Evolutionary conservation across 108 stramenopile genomes (phyloP).

Genomic region (Schizochytrium sp.): DNA sequence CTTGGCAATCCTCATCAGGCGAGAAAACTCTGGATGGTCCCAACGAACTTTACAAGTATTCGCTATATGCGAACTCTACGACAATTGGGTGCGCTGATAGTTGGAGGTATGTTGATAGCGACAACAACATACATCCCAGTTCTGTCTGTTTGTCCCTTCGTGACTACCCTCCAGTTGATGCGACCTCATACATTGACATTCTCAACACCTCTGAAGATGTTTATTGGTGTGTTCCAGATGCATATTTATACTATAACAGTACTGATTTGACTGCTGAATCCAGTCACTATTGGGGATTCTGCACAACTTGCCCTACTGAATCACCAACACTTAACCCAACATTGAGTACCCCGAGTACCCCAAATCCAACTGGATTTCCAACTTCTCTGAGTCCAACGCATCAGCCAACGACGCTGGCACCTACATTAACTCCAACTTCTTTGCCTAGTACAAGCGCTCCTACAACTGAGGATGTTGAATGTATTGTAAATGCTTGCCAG

Average conservation of each 20-base stretch:
- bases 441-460: neutral
- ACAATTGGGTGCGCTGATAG: neutral
- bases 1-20: too few relatives aligned
- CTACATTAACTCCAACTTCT: neutral
- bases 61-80: too few relatives aligned
- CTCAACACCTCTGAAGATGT: neutral
- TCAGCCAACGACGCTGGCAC: constrained; percentile 26
- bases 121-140: neutral
- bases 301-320: constrained; percentile 42
- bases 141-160: neutral
- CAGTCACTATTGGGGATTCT: neutral
- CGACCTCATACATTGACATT: neutral
- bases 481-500: neutral
- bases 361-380: too few relatives aligned
- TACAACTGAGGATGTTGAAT: neutral
- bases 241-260: neutral
- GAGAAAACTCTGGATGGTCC: too few relatives aligned
- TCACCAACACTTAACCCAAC: constrained; percentile 26
- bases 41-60: too few relatives aligned
- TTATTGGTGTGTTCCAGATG: constrained; percentile 3
- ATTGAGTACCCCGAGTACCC: neutral
- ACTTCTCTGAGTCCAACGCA: neutral
- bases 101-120: neutral
- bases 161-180: neutral
- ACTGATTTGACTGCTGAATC: neutral